These are phyloP conservation scores for Globisporangium apiculatum DNA, from an alignment of 352 stramenopile genomes.

Conservation along the genomic window DNA sequence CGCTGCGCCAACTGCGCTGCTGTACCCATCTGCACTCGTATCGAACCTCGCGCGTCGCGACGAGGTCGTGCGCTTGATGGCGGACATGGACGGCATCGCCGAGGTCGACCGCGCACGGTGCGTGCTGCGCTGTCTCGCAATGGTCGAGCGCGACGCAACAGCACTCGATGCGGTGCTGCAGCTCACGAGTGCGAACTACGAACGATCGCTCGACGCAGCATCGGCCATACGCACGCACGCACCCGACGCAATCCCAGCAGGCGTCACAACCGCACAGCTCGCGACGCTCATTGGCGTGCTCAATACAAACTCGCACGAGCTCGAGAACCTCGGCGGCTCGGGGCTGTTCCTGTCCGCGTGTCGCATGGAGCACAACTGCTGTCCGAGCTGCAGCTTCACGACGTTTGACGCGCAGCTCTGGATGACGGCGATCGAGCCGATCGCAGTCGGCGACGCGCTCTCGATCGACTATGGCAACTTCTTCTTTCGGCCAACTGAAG, in stretches of 20 bases:
- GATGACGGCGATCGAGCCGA: constrained; percentile 69
- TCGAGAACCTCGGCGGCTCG: constrained; percentile 66
- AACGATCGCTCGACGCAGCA: constrained; percentile 32
- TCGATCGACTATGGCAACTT: constrained; percentile 81
- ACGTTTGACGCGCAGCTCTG: constrained; percentile 60
- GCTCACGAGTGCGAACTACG: constrained; percentile 37
- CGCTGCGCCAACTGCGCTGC: constrained; percentile 10
- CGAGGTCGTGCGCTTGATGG: constrained; percentile 48
- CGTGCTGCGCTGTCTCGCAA: constrained; percentile 61
- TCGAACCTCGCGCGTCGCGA: constrained; percentile 36
- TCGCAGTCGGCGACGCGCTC: constrained; percentile 48
- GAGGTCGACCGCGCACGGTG: constrained; percentile 67
- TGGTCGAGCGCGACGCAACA: constrained; percentile 38
- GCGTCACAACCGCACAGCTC: constrained; percentile 51
- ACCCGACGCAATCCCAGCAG: constrained; percentile 44
- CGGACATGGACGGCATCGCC: constrained; percentile 48
- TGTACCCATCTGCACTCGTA: constrained; percentile 39
- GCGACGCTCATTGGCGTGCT: constrained; percentile 61
- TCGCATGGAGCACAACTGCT: constrained; percentile 70
- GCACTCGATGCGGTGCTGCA: constrained; percentile 38
- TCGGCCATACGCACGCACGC: constrained; percentile 32
- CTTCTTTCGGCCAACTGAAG: constrained; percentile 59
- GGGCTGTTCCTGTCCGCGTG: constrained; percentile 66
- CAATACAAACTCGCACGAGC: constrained; percentile 70
- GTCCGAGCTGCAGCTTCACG: constrained; percentile 70